These are phyloP conservation scores for Scalesia atractyloides DNA, from an alignment of 129 eudicot species.

Conservation along the genomic window DNA sequence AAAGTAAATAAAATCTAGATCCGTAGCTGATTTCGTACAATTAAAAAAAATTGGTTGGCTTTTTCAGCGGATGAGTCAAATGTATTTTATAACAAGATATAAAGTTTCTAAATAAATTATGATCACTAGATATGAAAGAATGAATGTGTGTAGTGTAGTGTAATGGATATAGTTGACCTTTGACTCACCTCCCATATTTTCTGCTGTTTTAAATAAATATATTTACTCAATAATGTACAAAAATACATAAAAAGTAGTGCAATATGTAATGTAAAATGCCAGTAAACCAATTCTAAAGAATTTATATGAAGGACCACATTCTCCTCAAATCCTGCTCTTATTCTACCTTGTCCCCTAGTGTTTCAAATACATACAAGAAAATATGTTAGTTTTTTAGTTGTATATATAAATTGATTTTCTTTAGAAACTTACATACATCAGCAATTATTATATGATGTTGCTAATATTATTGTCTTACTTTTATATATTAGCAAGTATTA, in stretches of 20 bases:
- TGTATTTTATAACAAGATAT: not conserved
- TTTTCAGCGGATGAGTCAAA: not conserved
- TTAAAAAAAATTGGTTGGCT: not conserved
- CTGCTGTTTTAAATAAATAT: constrained; percentile 21
- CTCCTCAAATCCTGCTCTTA: constrained; percentile 32
- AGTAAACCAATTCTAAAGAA: not conserved
- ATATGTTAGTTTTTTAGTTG: not conserved
- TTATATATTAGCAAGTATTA: not conserved
- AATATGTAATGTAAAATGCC: not conserved
- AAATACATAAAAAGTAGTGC: constrained; percentile 34
- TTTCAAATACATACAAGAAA: not conserved
- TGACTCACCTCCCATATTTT: constrained; percentile 35
- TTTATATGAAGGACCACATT: constrained; percentile 36
- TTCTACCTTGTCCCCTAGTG: constrained; percentile 32
- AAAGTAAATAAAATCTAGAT: too few species aligned
- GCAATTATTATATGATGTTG: not conserved
- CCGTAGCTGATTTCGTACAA: too few species aligned
- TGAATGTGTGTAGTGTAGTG: constrained; percentile 28
- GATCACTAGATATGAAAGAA: constrained; percentile 18
- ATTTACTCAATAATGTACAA: not conserved
- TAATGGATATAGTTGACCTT: constrained; percentile 35
- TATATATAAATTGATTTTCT: not conserved
- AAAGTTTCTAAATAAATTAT: not conserved
- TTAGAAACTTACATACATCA: not conserved
- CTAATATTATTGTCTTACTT: too few species aligned